Conservation (phyloP, 2,329 filamentous ascomycete species). For the Apiospora pterosperma region DNA sequence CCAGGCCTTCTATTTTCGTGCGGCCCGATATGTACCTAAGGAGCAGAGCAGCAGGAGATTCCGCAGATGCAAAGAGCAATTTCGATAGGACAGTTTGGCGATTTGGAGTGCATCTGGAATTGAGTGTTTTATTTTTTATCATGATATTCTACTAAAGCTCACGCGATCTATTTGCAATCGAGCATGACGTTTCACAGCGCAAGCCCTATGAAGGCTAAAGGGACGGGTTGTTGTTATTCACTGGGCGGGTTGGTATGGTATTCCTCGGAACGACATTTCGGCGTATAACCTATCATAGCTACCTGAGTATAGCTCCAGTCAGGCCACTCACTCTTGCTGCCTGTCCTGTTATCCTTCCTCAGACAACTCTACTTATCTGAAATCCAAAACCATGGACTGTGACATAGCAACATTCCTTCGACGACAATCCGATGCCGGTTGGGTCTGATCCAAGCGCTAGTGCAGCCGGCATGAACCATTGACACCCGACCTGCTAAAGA, state of each 20-base stretch:
- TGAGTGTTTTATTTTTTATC: constrained; percentile 16
- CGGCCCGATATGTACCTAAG: constrained; percentile 16
- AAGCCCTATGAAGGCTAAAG: neutral
- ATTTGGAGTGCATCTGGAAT: constrained; percentile 45
- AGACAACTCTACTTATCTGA: too few species aligned
- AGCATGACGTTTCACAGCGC: neutral
- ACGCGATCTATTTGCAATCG: neutral
- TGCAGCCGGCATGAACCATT: constrained; percentile 2
- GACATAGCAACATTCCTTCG: neutral
- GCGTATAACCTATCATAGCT: neutral
- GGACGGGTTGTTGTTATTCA: neutral
- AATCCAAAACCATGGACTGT: too few species aligned
- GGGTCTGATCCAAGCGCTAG: constrained; percentile 1
- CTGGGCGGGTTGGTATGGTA: neutral
- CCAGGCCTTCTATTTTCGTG: neutral
- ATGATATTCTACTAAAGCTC: neutral
- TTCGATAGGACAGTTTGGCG: constrained; percentile 49
- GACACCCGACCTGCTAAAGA: neutral
- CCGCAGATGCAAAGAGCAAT: constrained; percentile 34
- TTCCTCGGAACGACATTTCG: neutral
- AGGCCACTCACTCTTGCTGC: neutral
- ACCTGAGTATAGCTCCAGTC: neutral
- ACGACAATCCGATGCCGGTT: neutral
- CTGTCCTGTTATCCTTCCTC: too few species aligned
- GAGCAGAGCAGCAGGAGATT: constrained; percentile 24